These are phyloP conservation scores for Pelargonium cotyledonis DNA, from an alignment of 441 rosid genomes.

Conservation along the genomic window DNA sequence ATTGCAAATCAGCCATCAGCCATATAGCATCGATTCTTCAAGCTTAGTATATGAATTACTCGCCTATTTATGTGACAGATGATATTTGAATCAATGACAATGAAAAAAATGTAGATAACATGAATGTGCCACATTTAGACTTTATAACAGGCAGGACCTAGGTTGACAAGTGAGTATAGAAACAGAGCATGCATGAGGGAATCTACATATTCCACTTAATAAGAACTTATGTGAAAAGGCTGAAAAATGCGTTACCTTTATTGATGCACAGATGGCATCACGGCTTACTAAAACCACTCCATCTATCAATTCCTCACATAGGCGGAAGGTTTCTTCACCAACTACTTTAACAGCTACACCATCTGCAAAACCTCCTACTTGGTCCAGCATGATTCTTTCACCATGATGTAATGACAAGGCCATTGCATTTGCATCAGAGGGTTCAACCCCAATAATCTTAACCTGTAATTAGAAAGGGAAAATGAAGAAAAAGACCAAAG, in stretches of 20 bases:
- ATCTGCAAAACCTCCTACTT: conserved; percentile 95
- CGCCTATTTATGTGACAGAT: neutral
- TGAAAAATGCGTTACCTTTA: conserved; percentile 46
- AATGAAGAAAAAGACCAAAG: neutral
- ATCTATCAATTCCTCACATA: conserved; percentile 72
- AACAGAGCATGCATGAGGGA: neutral
- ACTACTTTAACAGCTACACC: conserved; percentile 98
- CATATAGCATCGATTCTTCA: neutral
- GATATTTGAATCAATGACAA: neutral
- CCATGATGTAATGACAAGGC: conserved; percentile 89
- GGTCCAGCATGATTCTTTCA: conserved; percentile 69
- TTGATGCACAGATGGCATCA: conserved; percentile 94
- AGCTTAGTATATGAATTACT: neutral
- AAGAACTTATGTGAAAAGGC: neutral
- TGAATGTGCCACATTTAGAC: too few relatives aligned
- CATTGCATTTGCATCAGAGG: conserved; percentile 92
- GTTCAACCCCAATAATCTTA: conserved; percentile 92
- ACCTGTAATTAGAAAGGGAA: conserved; percentile 41
- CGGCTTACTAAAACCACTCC: conserved; percentile 94
- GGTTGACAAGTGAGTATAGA: neutral
- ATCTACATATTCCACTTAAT: too few relatives aligned
- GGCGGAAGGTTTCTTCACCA: conserved; percentile 82
- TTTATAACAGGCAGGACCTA: neutral
- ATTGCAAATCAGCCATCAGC: neutral
- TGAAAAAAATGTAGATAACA: neutral